Conservation (phyloP, 495 filamentous ascomycete genomes). For the Penicillium egyptiacum region DNA sequence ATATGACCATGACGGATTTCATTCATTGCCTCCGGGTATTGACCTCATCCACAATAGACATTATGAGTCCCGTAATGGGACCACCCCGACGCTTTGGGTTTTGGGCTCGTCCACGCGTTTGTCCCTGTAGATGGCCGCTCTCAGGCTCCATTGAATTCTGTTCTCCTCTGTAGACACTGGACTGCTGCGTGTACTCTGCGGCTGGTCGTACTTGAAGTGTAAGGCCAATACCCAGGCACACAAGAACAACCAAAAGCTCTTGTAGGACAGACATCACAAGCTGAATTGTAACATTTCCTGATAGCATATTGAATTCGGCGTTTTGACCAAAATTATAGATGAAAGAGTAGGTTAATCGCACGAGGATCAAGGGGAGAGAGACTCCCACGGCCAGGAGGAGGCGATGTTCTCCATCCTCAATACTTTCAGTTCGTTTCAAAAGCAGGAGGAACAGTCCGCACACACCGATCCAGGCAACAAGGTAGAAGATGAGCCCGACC, state of each 20-base stretch:
- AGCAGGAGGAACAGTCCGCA: conserved; percentile 8
- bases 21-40: background rate
- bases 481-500: conserved; percentile 20
- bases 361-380: conserved; percentile 33
- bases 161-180: background rate
- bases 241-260: conserved; percentile 13
- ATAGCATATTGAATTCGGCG: conserved; percentile 5
- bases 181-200: conserved; percentile 5
- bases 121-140: background rate
- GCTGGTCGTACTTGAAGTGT: conserved; percentile 18
- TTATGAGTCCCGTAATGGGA: background rate
- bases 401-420: conserved; percentile 29
- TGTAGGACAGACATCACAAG: conserved; percentile 15
- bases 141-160: background rate
- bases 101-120: background rate
- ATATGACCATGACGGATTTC: background rate
- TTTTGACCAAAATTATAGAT: conserved; percentile 26
- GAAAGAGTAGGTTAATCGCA: conserved; percentile 35
- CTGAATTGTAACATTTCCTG: conserved; percentile 14
- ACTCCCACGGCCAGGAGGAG: conserved; percentile 32
- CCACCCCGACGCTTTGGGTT: conserved; percentile 1
- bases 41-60: conserved; percentile 4
- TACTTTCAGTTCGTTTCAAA: conserved; percentile 3
- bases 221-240: conserved; percentile 28
- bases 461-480: conserved; percentile 22